Percentiles rank a stretch among this genome's conserved stretches.
Conservation (phyloP, 2,329 filamentous ascomycete genomes). For the Trichophyton verrucosum region DNA sequence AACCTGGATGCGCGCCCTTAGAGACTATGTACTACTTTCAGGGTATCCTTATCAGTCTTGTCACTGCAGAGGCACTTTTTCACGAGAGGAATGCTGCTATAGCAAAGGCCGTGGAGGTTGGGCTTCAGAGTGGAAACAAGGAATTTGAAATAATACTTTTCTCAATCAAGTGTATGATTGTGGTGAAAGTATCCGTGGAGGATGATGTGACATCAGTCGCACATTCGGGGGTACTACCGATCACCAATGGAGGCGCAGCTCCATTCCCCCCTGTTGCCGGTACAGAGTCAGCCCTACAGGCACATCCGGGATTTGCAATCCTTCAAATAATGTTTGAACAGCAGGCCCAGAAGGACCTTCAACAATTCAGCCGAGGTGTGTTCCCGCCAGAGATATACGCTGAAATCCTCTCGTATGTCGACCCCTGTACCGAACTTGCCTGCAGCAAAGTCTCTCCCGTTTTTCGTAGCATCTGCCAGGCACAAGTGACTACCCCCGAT, state of each 20-base stretch:
- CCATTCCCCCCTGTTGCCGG: not conserved
- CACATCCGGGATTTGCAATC: not conserved
- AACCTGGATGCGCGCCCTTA: not conserved
- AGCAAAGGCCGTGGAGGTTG: slow-evolving; percentile 1
- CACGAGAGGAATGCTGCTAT: not conserved
- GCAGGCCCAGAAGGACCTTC: not conserved
- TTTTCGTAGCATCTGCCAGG: not conserved
- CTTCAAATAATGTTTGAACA: not conserved
- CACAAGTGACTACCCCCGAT: not conserved
- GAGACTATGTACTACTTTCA: not conserved
- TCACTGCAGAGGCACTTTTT: not conserved
- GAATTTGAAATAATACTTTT: not conserved
- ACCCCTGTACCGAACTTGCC: not conserved
- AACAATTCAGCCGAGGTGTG: not conserved
- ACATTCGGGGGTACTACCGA: not conserved
- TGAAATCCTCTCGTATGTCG: not conserved
- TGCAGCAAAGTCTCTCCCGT: not conserved
- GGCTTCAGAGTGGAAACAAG: not conserved
- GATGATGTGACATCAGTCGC: not conserved
- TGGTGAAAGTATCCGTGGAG: not conserved
- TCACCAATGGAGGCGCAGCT: not conserved
- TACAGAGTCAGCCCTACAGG: not conserved
- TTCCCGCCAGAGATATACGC: not conserved
- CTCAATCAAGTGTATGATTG: not conserved
- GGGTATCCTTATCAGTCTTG: not conserved